Percentiles rank a stretch among this genome's conserved stretches.
These are phyloP conservation scores for Herpetospermum pedunculosum DNA, from an alignment of 306 rosid species.

Conservation along the genomic window DNA sequence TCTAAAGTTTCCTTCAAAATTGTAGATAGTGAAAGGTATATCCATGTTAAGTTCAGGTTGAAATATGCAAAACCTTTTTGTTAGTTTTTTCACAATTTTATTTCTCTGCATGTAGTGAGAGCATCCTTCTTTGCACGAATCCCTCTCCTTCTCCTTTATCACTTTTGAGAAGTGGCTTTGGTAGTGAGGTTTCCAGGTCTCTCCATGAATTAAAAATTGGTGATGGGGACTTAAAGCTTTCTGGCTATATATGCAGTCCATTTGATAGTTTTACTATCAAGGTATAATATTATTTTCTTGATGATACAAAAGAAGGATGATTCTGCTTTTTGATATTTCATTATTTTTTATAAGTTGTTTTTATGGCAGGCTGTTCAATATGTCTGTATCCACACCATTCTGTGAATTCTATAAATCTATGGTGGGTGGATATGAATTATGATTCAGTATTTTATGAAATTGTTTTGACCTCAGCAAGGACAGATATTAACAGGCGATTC, in stretches of 20 bases:
- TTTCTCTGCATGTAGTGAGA: constrained; percentile 42
- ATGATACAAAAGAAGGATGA: constrained; percentile 11
- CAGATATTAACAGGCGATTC: constrained; percentile 80
- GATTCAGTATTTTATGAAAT: constrained; percentile 11
- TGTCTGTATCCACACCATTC: constrained; percentile 72
- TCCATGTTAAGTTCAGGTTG: constrained; percentile 15
- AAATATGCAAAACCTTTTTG: not conserved
- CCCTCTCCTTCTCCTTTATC: constrained; percentile 63
- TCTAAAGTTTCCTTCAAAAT: constrained; percentile 55
- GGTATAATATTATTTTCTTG: constrained; percentile 36
- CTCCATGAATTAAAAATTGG: constrained; percentile 40
- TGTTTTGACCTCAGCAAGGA: constrained; percentile 42
- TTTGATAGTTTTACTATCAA: constrained; percentile 34
- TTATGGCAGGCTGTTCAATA: constrained; percentile 75
- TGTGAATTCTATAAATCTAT: constrained; percentile 18
- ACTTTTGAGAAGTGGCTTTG: constrained; percentile 59
- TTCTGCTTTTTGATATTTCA: constrained; percentile 4
- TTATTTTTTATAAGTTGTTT: not conserved
- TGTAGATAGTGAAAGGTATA: constrained; percentile 68
- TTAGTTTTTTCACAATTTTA: constrained; percentile 15
- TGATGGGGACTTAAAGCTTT: constrained; percentile 47
- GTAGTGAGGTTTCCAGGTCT: constrained; percentile 42
- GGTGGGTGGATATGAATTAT: constrained; percentile 20
- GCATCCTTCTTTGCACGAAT: constrained; percentile 52
- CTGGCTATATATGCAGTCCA: constrained; percentile 68